phyloP scores from a whole-genome alignment of 345 rosid species.

The Lagerstroemia speciosa region DNA sequence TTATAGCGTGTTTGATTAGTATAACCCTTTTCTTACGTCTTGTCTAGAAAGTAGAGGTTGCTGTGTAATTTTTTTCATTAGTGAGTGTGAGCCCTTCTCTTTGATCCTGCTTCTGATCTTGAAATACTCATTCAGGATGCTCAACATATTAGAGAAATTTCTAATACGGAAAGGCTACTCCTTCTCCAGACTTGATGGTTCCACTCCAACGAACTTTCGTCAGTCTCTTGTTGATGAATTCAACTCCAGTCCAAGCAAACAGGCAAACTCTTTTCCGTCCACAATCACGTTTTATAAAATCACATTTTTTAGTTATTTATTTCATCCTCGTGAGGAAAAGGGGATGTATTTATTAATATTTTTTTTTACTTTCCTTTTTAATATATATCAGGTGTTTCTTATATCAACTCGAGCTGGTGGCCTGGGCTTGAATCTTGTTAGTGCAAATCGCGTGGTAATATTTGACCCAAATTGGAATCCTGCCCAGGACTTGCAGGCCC shows the following conservation, averaged over 20 bases:
- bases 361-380: not conserved
- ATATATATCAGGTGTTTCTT: conserved; percentile 63
- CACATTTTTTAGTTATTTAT: not conserved
- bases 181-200: conserved; percentile 91
- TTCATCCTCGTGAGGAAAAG: not conserved
- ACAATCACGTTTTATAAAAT: not conserved
- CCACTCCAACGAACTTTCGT: conserved; percentile 73
- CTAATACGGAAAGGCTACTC: conserved; percentile 81
- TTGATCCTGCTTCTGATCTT: conserved; percentile 11
- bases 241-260: conserved; percentile 88
- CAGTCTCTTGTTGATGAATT: conserved; percentile 84
- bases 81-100: not conserved
- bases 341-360: too few species aligned
- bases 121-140: conserved; percentile 50
- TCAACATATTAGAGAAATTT: conserved; percentile 84
- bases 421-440: conserved; percentile 92
- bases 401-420: conserved; percentile 99
- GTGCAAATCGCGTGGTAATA: conserved; percentile 91
- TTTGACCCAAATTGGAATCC: conserved; percentile 99
- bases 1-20: not conserved
- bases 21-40: not conserved
- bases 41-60: not conserved
- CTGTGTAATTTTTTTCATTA: not conserved
- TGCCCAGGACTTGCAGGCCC: conserved; percentile 87
- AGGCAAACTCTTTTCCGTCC: conserved; percentile 27